Conservation (phyloP, 495 filamentous ascomycete genomes). For the Chaetomidium leptoderma region DNA sequence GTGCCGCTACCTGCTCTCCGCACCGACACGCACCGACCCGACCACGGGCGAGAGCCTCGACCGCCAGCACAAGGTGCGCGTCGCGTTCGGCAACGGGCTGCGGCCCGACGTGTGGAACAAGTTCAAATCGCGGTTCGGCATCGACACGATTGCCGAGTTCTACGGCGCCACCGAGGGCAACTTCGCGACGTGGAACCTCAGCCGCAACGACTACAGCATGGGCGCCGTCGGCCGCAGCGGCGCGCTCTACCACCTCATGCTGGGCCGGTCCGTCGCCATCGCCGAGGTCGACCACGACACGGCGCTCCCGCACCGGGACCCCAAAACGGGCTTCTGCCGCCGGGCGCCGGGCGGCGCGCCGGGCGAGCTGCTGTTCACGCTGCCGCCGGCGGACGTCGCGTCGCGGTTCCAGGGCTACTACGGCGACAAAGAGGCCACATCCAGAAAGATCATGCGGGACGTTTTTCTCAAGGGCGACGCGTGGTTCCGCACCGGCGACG, state of each 20-base stretch:
- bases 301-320: conserved; percentile 65
- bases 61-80: conserved; percentile 66
- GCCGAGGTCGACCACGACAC: conserved; percentile 70
- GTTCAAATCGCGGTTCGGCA: conserved; percentile 83
- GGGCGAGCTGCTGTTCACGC: conserved; percentile 73
- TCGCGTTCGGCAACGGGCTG: conserved; percentile 90
- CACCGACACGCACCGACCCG: conserved; percentile 59
- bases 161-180: conserved; percentile 85
- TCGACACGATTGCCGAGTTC: conserved; percentile 79
- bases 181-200: conserved; percentile 68
- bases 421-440: conserved; percentile 67
- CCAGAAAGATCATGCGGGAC: conserved; percentile 72
- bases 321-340: conserved; percentile 68
- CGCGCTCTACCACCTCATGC: conserved; percentile 50
- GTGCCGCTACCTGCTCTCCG: conserved; percentile 79
- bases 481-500: conserved; percentile 83
- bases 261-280: conserved; percentile 51
- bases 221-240: conserved; percentile 84
- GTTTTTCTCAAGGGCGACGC: conserved; percentile 79
- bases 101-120: conserved; percentile 87
- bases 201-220: conserved; percentile 66
- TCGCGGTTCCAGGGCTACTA: conserved; percentile 83
- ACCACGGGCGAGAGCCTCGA: conserved; percentile 69
- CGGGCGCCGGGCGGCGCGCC: conserved; percentile 56
- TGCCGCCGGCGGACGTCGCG: conserved; percentile 62